Evolutionary conservation across 306 rosid species (phyloP), one percentile per base, ranked within the genome.

Genomic region (Sesbania bispinosa): DNA sequence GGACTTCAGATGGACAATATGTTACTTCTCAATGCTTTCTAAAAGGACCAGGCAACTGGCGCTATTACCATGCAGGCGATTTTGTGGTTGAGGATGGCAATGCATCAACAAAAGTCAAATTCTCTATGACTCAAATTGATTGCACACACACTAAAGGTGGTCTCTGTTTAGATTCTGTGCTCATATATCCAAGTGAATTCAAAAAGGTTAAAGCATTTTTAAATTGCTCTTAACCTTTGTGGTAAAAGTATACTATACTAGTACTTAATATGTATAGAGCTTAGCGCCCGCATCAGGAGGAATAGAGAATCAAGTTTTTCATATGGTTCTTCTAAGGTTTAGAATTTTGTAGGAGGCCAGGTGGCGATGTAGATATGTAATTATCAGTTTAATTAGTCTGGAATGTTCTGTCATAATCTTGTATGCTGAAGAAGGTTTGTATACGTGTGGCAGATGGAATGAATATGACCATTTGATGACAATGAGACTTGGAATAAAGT

Each of bases 71-170:
- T 69, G 99, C 79, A 1, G 99, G 97, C 4, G 87, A 88, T 80
- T 94, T 94, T 33, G 79, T 85, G 3, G 96, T 94, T 32, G 92
- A 82, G 51, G 74, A 84, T 61, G 82, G 81, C 50, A 83, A 80
- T 61, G 79, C 72, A 38, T 62, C 85, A 18, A 89, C 90, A 33
- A 89, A 84, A 78, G 57, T 94, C 13, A 89, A 91, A 67, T 84
- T 91, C 82, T 94, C 96, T 0, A 86, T 94, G 99, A 89, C 95
- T 66, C 99, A 95, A 82, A 95, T 95, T 58, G 99, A 95, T 80
- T 95, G 99, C 76, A 95, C 99, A 3, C 99, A 95, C 73, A 86
- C 96, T 9, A 95, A 91, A 82, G 97, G 99, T 5, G 99, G 99
- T 19, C 96, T 95, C 20, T 91, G 96, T 86, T 65, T 95, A 69